Evolutionary conservation across 805 yeast genomes (phyloP).

Genomic region (Teunomyces stri): DNA sequence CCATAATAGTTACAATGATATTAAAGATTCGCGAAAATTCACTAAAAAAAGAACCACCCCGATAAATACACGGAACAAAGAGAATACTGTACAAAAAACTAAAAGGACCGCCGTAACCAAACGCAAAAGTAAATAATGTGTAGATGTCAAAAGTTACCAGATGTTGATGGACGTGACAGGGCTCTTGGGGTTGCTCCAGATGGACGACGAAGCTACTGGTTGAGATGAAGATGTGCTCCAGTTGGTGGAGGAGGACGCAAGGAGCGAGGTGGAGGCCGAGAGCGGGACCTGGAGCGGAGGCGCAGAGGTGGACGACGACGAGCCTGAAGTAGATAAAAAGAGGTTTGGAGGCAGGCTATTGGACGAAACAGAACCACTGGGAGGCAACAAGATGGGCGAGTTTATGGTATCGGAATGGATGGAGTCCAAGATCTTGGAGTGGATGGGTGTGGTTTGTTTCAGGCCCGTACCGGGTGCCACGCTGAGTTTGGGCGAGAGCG

Average conservation of each 20-base stretch:
- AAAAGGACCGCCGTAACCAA: slow-evolving; percentile 1
- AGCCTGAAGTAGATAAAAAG: slow-evolving; percentile 12
- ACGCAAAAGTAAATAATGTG: slow-evolving; percentile 2
- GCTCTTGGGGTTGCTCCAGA: slow-evolving; percentile 21
- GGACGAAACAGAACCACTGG: slow-evolving; percentile 12
- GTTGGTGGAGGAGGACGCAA: slow-evolving; percentile 6
- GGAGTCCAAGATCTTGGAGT: slow-evolving; percentile 18
- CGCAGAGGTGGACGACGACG: neutral
- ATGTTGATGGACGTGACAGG: slow-evolving; percentile 7
- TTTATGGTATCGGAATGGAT: slow-evolving; percentile 11
- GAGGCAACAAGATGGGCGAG: slow-evolving; percentile 22
- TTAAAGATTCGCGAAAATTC: no score
- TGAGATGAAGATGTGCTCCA: slow-evolving; percentile 12
- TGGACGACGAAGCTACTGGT: slow-evolving; percentile 11
- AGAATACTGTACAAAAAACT: neutral
- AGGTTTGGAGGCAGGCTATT: slow-evolving; percentile 25
- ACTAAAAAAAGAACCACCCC: no score
- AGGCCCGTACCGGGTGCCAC: neutral
- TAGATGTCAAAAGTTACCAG: neutral
- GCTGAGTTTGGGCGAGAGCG: slow-evolving; percentile 14
- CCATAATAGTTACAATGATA: neutral
- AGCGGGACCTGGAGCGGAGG: neutral
- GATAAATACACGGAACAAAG: no score
- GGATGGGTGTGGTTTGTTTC: slow-evolving; percentile 10
- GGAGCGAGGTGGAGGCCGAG: neutral